phyloP scores from a whole-genome alignment of 2,329 filamentous ascomycete genomes.

The Nemania abortiva region DNA sequence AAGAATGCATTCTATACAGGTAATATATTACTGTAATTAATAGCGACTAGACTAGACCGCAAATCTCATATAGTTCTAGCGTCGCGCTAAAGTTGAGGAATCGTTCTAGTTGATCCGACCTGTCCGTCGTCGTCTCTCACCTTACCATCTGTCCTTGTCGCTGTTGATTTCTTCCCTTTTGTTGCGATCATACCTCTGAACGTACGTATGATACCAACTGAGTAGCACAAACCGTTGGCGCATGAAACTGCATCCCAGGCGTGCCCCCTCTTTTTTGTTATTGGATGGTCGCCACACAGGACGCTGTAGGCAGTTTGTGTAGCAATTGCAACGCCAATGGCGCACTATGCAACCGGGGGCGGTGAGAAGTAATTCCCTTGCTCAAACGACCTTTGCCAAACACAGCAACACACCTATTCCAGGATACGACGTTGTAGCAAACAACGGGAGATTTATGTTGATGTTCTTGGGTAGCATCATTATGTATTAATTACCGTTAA shows the following conservation, averaged over 20 bases:
- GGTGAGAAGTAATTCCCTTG: slow-evolving; percentile 1
- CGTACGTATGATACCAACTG: slow-evolving; percentile 8
- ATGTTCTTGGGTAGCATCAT: slow-evolving; percentile 22
- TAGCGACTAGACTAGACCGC: slow-evolving; percentile 26
- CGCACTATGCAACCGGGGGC: neutral
- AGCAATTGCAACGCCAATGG: slow-evolving; percentile 30
- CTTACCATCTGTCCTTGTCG: neutral
- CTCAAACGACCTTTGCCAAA: slow-evolving; percentile 16
- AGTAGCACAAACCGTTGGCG: slow-evolving; percentile 20
- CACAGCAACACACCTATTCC: slow-evolving; percentile 11
- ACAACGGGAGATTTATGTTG: slow-evolving; percentile 1
- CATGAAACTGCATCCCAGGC: slow-evolving; percentile 24
- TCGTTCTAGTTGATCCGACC: slow-evolving; percentile 13
- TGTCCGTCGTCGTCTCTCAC: slow-evolving; percentile 13
- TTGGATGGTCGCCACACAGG: slow-evolving; percentile 11
- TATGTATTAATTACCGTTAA: slow-evolving; percentile 22
- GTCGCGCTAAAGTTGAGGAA: slow-evolving; percentile 24
- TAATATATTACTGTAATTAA: slow-evolving; percentile 1
- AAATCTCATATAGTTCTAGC: slow-evolving; percentile 11
- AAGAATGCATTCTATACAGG: neutral
- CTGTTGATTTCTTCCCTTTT: slow-evolving; percentile 9
- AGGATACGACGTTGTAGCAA: slow-evolving; percentile 16
- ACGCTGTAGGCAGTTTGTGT: slow-evolving; percentile 14
- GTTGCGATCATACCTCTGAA: neutral
- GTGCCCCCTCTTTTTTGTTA: slow-evolving; percentile 8